Evolutionary conservation across 768 basidiomycete genomes (phyloP).

Genomic region (Erythrobasidium yunnanense): DNA sequence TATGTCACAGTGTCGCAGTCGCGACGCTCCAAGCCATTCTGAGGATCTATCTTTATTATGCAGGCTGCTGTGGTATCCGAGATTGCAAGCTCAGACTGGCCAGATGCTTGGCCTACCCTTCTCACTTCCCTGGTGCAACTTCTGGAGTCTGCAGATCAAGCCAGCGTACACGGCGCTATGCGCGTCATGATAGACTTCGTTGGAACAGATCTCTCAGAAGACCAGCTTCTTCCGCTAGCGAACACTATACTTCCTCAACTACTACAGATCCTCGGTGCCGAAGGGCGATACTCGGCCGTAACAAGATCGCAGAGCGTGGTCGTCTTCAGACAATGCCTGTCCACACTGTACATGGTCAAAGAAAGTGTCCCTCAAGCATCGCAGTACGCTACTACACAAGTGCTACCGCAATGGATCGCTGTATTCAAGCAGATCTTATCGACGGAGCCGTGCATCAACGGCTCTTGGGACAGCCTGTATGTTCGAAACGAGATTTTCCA

Average conservation of each 20-base stretch:
- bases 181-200: constrained; percentile 91
- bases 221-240: constrained; percentile 86
- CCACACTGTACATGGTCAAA: constrained; percentile 86
- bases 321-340: constrained; percentile 81
- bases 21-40: too few species aligned
- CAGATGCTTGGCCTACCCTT: constrained; percentile 89
- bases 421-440: constrained; percentile 69
- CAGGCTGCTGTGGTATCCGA: constrained; percentile 80
- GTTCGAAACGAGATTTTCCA: constrained; percentile 76
- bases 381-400: constrained; percentile 64
- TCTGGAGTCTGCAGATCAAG: constrained; percentile 59
- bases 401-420: constrained; percentile 84
- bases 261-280: constrained; percentile 64
- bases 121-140: constrained; percentile 62
- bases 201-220: constrained; percentile 80
- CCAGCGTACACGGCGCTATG: constrained; percentile 88
- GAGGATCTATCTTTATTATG: neutral
- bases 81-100: constrained; percentile 88
- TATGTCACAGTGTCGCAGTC: constrained; percentile 44
- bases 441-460: constrained; percentile 48
- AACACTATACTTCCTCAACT: constrained; percentile 77
- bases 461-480: constrained; percentile 69
- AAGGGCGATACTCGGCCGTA: constrained; percentile 48
- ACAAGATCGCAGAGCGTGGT: constrained; percentile 76
- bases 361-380: constrained; percentile 79